phyloP scores from a whole-genome alignment of 768 basidiomycete species.

The Tylopilus sp. region DNA sequence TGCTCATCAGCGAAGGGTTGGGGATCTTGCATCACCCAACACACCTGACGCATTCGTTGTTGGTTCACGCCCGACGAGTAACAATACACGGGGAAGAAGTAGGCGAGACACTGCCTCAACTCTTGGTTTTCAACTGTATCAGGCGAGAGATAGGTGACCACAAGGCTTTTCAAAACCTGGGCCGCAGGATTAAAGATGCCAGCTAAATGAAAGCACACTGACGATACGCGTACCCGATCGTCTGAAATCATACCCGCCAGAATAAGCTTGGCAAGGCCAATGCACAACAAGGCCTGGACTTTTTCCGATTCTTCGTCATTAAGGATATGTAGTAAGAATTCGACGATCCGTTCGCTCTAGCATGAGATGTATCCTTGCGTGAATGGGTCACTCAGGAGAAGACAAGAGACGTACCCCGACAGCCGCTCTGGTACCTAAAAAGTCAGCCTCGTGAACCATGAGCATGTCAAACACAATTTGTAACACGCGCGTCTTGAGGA shows the following conservation, averaged over 20 bases:
- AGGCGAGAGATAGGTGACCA: constrained; percentile 71
- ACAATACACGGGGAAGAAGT: constrained; percentile 85
- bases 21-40: not conserved
- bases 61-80: constrained; percentile 79
- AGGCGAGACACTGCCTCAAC: constrained; percentile 79
- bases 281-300: constrained; percentile 67
- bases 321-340: constrained; percentile 57
- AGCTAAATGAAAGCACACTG: not conserved
- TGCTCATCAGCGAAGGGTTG: too few relatives aligned
- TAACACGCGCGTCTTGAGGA: constrained; percentile 66
- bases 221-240: constrained; percentile 47
- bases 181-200: too few relatives aligned
- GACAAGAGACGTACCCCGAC: constrained; percentile 24
- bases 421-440: constrained; percentile 47
- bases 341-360: constrained; percentile 58
- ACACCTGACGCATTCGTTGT: constrained; percentile 55
- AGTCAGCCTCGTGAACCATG: constrained; percentile 73
- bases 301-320: constrained; percentile 53
- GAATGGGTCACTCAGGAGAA: not conserved
- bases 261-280: constrained; percentile 85
- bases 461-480: constrained; percentile 82
- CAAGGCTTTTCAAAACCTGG: constrained; percentile 48
- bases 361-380: not conserved
- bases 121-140: constrained; percentile 78
- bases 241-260: constrained; percentile 74